Evolutionary conservation across 306 rosid genomes (phyloP), one percentile per base, ranked within the genome.

Genomic region (Pterocarpus macrocarpus): DNA sequence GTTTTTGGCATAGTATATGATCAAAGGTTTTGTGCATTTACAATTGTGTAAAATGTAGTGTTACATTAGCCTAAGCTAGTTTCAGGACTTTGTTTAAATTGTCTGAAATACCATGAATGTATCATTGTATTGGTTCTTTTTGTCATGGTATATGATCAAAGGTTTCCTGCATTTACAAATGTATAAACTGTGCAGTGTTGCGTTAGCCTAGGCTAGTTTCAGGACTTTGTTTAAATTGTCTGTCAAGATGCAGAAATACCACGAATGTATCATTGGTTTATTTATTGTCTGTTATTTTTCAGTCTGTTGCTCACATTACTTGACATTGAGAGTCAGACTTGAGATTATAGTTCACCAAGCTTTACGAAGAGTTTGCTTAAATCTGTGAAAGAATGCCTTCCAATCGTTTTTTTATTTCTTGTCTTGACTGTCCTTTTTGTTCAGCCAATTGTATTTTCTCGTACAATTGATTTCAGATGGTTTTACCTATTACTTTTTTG

Each of bases 401-500:
- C 8, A 10, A 22, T 50, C 12, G 5, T 11, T 11, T 11, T 49
- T 50, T 13, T 2, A 3, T 3, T 50, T 53, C 13, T 36, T 15
- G 4, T 38, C 45, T 41, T 52, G 28, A 64, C 64, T 35, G 50
- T 39, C 7, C 44, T 39, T 7, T 39, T 5, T 0, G 7, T 39
- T 39, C 7, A 7, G 44, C 7, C 44, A 10, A 10, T 7, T 43
- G 6, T 33, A 57, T 41, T 68, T 49, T 16, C 63, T 49, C 62
- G n/a, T 32, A 15, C 50, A 65, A 32, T 58, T 47, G 59, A 55
- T 30, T 73, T 36, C 50, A 10, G 44, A 59, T 71, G 50, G 14
- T 33, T 65, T 76, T 74, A 59, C 45, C 70, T 28, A 22, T 75
- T 50, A 22, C 7, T 41, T 44, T 22, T 34, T 14, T 62, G 65